These are phyloP conservation scores for Fusarium chlamydosporum DNA, from an alignment of 2,329 filamentous ascomycete species.

Conservation along the genomic window DNA sequence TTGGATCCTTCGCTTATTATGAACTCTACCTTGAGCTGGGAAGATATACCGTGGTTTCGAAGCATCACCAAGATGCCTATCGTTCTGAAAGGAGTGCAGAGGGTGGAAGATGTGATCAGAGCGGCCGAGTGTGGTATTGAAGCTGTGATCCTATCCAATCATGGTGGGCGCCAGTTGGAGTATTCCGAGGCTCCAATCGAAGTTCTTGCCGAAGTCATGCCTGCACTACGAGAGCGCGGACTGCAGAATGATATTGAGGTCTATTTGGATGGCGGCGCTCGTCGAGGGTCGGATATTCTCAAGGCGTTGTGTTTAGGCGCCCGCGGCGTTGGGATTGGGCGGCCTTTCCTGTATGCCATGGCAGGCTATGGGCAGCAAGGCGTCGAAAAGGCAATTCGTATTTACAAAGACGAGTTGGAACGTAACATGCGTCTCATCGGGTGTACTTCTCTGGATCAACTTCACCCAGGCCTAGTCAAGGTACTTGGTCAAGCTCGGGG, in stretches of 20 bases:
- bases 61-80: conserved; percentile 93
- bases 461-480: conserved; percentile 56
- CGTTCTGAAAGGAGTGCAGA: conserved; percentile 93
- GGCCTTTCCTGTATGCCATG: conserved; percentile 97
- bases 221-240: conserved; percentile 79
- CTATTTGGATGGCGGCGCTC: conserved; percentile 89
- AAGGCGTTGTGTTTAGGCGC: conserved; percentile 95
- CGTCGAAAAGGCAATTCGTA: conserved; percentile 91
- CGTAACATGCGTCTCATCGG: conserved; percentile 98
- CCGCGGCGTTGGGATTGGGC: conserved; percentile 89
- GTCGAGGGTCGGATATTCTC: conserved; percentile 90
- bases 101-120: conserved; percentile 90
- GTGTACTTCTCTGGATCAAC: conserved; percentile 77
- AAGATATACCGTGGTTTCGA: conserved; percentile 92
- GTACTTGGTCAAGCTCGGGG: neutral
- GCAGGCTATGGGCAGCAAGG: conserved; percentile 86
- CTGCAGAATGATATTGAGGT: conserved; percentile 84
- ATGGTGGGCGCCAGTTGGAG: conserved; percentile 93
- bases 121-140: conserved; percentile 84
- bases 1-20: conserved; percentile 33
- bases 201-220: conserved; percentile 91
- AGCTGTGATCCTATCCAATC: conserved; percentile 93
- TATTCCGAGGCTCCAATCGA: conserved; percentile 89
- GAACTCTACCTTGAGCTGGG: conserved; percentile 89
- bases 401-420: conserved; percentile 95